These are phyloP conservation scores for Thalassiosira exigua DNA, from an alignment of 352 stramenopile genomes.

Conservation along the genomic window DNA sequence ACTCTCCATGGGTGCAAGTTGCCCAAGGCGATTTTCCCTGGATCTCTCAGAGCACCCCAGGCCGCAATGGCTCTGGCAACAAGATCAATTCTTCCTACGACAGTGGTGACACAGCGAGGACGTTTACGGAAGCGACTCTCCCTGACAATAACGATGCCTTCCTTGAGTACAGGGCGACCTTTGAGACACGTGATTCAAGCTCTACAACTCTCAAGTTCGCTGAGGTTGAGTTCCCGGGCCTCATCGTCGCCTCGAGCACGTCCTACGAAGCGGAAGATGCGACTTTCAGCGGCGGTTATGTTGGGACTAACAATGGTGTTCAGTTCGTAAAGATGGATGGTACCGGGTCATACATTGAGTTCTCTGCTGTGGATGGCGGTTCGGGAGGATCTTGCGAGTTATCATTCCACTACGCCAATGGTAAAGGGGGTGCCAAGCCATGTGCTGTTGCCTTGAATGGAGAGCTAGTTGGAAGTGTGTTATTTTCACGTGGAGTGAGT, in stretches of 20 bases:
- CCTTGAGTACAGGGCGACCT: slow-evolving; percentile 30
- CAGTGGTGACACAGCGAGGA: not conserved
- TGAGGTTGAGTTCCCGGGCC: slow-evolving; percentile 20
- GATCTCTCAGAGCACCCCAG: not conserved
- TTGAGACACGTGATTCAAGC: not conserved
- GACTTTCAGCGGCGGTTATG: too few species aligned
- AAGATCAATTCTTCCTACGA: slow-evolving; percentile 13
- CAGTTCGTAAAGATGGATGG: too few species aligned
- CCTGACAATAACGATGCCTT: slow-evolving; percentile 9
- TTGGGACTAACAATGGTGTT: too few species aligned
- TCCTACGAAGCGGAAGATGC: slow-evolving; percentile 5
- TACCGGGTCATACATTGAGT: too few species aligned
- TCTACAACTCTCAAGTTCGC: not conserved
- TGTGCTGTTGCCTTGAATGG: too few species aligned
- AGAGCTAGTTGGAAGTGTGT: too few species aligned
- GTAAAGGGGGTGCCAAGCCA: too few species aligned
- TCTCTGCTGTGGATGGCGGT: too few species aligned
- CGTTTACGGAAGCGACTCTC: not conserved
- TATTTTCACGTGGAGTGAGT: too few species aligned
- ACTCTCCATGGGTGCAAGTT: slow-evolving; percentile 1
- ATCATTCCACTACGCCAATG: too few species aligned
- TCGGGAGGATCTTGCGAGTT: too few species aligned
- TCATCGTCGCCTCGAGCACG: not conserved
- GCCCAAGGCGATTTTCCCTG: slow-evolving; percentile 10
- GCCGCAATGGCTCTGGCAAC: slow-evolving; percentile 14